Evolutionary conservation across 1,284 basidiomycete species (phyloP), one percentile per base, ranked within the genome.

Genomic region (Anthracocystis panici-leucophaei): DNA sequence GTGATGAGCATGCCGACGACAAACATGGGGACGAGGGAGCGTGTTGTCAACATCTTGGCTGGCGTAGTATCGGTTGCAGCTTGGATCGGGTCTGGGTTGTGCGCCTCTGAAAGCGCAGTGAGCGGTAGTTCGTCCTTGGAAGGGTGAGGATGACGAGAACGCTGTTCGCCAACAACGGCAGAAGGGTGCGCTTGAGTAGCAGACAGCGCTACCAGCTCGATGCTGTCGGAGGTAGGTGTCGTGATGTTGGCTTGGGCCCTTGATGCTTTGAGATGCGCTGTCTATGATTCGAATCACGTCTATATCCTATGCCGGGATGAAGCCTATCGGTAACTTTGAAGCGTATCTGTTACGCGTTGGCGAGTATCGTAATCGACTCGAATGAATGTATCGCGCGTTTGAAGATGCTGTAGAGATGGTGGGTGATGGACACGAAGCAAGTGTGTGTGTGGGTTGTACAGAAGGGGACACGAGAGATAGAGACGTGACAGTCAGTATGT

Each of bases 1-100:
- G 87, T 87, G 40, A 87, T 72, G 64, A 88, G 86, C 88, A 88
- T 88, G 60, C 87, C 87, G 25, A 78, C 83, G 25, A 88, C 87
- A 35, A 88, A 82, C 45, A 86, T 79, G 31, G 86, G 84, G 8
- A 87, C 63, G 42, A 68, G 59, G 6, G 75, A 73, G 23, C 61
- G 58, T 48, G 68, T 50, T 8, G 60, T 59, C 46, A 73, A 48
- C 71, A 69, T 65, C 56, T 63, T 63, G 70, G 66, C 40, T 25
- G 61, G 44, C n/a, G 5, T 27, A 38, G 35, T 2, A 38, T 14
- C 2, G 14, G 35, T 14, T 16, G 35, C 4, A 38, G 35, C 31
- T 8, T 6, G 31, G 31, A 33, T 12, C 11, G 2, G 35, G 35
- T 38, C 35, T 10, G 11, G 11, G 23, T 53, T 33, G 27, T 33